Evolutionary conservation across 73 alveolate genomes (phyloP).

Genomic region (Tetrahymena thermophila): DNA sequence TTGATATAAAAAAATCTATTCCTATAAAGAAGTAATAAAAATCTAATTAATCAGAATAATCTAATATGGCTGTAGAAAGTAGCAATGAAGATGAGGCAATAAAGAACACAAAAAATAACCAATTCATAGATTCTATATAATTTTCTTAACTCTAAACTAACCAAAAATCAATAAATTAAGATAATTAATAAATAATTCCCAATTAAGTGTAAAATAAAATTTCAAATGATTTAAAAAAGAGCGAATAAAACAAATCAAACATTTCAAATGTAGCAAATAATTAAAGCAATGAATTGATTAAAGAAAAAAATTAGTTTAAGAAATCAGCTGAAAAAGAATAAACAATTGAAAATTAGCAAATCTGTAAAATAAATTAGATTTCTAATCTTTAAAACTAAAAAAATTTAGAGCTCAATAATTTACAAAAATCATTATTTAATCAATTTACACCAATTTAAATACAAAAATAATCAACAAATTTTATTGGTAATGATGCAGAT

Average conservation of each 20-base stretch:
- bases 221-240: background rate
- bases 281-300: too few species aligned
- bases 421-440: background rate
- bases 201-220: too few species aligned
- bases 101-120: background rate
- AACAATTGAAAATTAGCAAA: too few species aligned
- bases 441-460: background rate
- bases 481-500: background rate
- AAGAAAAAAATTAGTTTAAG: too few species aligned
- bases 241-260: background rate
- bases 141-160: too few species aligned
- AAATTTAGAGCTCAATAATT: too few species aligned
- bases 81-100: background rate
- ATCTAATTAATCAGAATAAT: background rate
- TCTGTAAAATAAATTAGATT: too few species aligned
- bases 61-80: background rate
- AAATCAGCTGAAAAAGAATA: background rate
- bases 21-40: background rate
- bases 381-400: too few species aligned
- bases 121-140: background rate
- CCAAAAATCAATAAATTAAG: background rate
- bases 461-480: too few species aligned
- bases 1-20: background rate
- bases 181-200: too few species aligned
- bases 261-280: too few species aligned